phyloP scores from a whole-genome alignment of 1,139 yeast species.

The Petasospora fabianii region DNA sequence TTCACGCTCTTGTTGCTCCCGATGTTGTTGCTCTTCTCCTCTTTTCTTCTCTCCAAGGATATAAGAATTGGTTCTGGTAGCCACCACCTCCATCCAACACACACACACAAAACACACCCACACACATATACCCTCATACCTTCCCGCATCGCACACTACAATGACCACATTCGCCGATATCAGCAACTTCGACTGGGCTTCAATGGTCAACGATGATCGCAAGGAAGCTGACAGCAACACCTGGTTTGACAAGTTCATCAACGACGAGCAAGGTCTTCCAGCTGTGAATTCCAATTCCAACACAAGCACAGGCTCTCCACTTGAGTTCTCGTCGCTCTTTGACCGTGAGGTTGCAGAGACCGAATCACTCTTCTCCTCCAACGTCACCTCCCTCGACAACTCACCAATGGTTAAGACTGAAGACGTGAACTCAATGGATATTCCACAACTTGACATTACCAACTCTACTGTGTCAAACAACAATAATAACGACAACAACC shows the following conservation, averaged over 20 bases:
- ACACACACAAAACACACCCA: conserved; percentile 1
- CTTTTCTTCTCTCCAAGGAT: too few species aligned
- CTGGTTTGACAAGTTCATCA: conserved; percentile 24
- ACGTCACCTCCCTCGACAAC: conserved; percentile 24
- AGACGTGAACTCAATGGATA: conserved; percentile 7
- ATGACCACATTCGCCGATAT: conserved; percentile 23
- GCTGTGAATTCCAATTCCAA: conserved; percentile 11
- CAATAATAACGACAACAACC: neutral
- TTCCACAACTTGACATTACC: conserved; percentile 18
- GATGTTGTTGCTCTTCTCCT: neutral
- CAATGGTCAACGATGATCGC: conserved; percentile 20
- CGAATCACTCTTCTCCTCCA: conserved; percentile 24
- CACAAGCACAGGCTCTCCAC: conserved; percentile 23
- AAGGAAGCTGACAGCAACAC: conserved; percentile 9
- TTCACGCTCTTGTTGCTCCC: neutral
- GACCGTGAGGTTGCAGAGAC: conserved; percentile 18
- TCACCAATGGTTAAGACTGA: conserved; percentile 29
- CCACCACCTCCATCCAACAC: too few species aligned
- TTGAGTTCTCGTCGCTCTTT: conserved; percentile 27
- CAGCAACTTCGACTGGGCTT: conserved; percentile 24
- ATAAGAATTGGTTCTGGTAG: too few species aligned
- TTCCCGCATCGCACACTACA: neutral
- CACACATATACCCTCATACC: too few species aligned
- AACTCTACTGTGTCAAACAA: too few species aligned
- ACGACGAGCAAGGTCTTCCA: conserved; percentile 10